Percentiles rank a stretch among this genome's conserved stretches.
These are phyloP conservation scores for Vinca major DNA, from an alignment of 305 asterid genomes.

Conservation along the genomic window DNA sequence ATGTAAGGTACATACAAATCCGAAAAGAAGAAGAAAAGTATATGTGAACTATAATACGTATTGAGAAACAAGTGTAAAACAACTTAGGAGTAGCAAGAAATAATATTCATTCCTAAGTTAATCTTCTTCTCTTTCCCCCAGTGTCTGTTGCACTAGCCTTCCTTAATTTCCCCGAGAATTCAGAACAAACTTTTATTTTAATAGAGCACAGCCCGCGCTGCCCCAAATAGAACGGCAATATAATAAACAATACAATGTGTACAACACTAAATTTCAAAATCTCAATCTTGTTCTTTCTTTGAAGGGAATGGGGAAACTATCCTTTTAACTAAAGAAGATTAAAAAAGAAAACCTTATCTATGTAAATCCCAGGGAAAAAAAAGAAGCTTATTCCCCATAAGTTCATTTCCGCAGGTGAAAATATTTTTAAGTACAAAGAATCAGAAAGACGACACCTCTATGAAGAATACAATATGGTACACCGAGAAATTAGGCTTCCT, in stretches of 20 bases:
- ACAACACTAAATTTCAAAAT: constrained; percentile 6
- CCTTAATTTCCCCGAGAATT: background rate
- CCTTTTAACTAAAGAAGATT: background rate
- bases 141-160: background rate
- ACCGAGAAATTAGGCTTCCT: background rate
- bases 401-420: background rate
- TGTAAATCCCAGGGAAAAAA: background rate
- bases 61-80: constrained; percentile 8
- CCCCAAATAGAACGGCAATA: no score
- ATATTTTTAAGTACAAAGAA: constrained; percentile 1
- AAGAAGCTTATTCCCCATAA: background rate
- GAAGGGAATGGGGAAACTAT: background rate
- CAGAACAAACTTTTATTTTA: no score
- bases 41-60: constrained; percentile 2
- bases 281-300: background rate
- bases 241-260: no score
- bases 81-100: background rate
- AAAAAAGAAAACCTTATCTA: background rate
- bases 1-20: background rate
- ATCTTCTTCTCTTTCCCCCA: constrained; percentile 2
- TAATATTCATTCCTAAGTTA: background rate
- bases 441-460: background rate
- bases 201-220: no score
- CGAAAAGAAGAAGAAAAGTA: background rate
- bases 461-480: background rate